Percentiles rank a stretch among this genome's conserved stretches.
phyloP scores from a whole-genome alignment of 306 rosid species.

The Vigna reflexopilosa region DNA sequence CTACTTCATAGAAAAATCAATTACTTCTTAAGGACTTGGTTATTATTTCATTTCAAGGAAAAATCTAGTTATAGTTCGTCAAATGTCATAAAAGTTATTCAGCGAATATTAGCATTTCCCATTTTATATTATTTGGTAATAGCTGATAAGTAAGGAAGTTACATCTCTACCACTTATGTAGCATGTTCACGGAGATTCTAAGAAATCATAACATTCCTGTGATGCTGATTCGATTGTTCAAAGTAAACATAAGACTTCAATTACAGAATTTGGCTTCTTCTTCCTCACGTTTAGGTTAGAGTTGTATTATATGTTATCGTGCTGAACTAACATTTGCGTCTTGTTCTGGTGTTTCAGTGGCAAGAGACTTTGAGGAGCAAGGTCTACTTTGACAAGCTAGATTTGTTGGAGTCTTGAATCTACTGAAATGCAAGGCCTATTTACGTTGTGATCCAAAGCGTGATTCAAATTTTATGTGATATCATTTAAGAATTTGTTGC shows the following conservation, averaged over 20 bases:
- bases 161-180: background rate
- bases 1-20: conserved; percentile 12
- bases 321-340: conserved; percentile 19
- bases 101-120: background rate
- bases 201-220: background rate
- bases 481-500: conserved; percentile 30
- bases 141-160: conserved; percentile 11
- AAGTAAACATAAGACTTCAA: background rate
- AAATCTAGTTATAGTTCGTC: conserved; percentile 3
- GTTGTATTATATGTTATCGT: background rate
- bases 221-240: background rate
- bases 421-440: conserved; percentile 31
- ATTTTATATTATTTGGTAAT: background rate
- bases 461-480: conserved; percentile 38
- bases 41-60: conserved; percentile 4
- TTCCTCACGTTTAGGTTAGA: background rate
- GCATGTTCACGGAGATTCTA: background rate
- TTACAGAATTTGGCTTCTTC: background rate
- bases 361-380: conserved; percentile 52
- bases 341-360: conserved; percentile 57
- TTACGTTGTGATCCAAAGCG: conserved; percentile 42
- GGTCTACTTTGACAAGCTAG: conserved; percentile 60
- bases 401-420: conserved; percentile 48
- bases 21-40: background rate
- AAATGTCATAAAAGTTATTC: conserved; percentile 5